Evolutionary conservation across 768 basidiomycete genomes (phyloP).

Genomic region (Strobilomyces dryophilus): DNA sequence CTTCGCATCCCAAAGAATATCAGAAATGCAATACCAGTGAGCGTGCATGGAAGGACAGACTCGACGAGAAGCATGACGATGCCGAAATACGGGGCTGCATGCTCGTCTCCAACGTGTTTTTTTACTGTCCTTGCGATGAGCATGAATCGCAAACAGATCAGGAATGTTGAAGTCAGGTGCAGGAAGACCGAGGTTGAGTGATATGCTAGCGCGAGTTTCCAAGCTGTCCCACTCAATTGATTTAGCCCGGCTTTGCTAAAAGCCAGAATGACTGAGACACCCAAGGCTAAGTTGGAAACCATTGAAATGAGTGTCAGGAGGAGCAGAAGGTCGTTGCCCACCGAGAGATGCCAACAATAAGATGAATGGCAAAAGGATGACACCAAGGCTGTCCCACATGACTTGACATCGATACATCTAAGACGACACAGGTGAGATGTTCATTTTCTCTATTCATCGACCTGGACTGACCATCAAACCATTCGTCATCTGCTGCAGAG

Average conservation of each 20-base stretch:
- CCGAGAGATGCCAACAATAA: constrained; percentile 14
- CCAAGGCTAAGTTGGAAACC: constrained; percentile 2
- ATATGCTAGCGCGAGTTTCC: not conserved
- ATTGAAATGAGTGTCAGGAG: too few relatives aligned
- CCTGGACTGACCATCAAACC: not conserved
- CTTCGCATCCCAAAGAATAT: not conserved
- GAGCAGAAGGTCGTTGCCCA: not conserved
- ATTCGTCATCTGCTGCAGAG: not conserved
- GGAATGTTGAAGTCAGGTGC: not conserved
- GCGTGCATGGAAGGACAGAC: constrained; percentile 9
- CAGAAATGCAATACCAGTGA: constrained; percentile 6
- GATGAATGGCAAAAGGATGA: constrained; percentile 9
- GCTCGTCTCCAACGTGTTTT: not conserved
- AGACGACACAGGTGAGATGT: not conserved
- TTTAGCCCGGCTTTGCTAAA: too few relatives aligned
- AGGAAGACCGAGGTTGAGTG: constrained; percentile 1
- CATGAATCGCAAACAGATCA: not conserved
- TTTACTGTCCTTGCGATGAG: not conserved
- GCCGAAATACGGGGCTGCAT: constrained; percentile 5
- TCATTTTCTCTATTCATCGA: not conserved
- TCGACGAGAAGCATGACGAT: constrained; percentile 7
- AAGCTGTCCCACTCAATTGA: not conserved
- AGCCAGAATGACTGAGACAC: not conserved
- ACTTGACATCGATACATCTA: constrained; percentile 36
- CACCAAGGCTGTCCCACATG: constrained; percentile 22